Evolutionary conservation across 2,329 filamentous ascomycete species (phyloP).

Genomic region (Ophioceras dolichostomum): DNA sequence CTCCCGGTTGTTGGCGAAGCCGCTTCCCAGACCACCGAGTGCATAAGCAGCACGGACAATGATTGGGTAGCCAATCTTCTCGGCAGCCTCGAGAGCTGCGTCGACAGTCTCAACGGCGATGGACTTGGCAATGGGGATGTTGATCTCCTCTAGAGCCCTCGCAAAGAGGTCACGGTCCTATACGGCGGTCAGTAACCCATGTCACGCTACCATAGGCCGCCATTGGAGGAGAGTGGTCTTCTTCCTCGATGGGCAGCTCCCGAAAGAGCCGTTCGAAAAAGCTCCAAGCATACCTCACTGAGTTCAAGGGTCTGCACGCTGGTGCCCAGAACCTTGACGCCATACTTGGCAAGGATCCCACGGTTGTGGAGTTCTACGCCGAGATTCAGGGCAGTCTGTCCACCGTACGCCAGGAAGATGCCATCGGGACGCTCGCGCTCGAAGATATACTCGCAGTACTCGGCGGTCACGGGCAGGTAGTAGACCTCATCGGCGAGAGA

Average conservation of each 20-base stretch:
- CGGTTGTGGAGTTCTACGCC: constrained; percentile 96
- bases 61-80: constrained; percentile 86
- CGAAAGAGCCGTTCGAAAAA: neutral
- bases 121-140: constrained; percentile 94
- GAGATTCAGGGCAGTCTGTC: constrained; percentile 91
- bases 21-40: constrained; percentile 88
- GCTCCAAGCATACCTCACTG: constrained; percentile 40
- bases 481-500: constrained; percentile 94
- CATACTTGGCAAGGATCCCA: constrained; percentile 90
- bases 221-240: no score
- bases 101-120: constrained; percentile 87
- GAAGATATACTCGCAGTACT: constrained; percentile 97
- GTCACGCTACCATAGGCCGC: neutral
- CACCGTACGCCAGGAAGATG: constrained; percentile 94
- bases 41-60: constrained; percentile 97
- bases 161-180: constrained; percentile 86
- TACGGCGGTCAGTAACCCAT: neutral
- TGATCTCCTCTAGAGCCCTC: constrained; percentile 90
- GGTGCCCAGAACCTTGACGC: constrained; percentile 90
- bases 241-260: no score
- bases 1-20: constrained; percentile 87
- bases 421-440: constrained; percentile 92
- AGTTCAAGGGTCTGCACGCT: constrained; percentile 90
- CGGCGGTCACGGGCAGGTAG: constrained; percentile 92
- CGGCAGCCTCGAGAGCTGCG: constrained; percentile 79